Conservation (phyloP, 768 basidiomycete genomes). For the Suillus clintonianus region DNA sequence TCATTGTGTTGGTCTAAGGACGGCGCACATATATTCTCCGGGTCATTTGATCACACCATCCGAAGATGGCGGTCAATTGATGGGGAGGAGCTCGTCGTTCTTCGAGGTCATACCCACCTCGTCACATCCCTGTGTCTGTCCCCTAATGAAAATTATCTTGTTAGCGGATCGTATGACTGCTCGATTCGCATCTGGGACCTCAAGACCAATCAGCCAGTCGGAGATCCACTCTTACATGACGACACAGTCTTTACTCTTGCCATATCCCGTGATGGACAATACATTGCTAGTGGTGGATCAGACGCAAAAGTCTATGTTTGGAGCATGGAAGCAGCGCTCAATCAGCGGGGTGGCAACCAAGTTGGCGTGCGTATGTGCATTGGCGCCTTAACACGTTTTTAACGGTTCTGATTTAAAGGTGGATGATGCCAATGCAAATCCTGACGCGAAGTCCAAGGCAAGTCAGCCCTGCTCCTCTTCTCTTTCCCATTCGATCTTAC, state of each 20-base stretch:
- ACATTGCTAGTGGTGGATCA: slow-evolving; percentile 78
- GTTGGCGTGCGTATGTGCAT: too few species aligned
- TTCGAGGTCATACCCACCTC: not conserved
- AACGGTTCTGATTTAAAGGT: too few species aligned
- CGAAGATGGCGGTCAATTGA: not conserved
- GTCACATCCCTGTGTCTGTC: not conserved
- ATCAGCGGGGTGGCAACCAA: not conserved
- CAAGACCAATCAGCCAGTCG: not conserved
- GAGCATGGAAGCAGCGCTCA: slow-evolving; percentile 52
- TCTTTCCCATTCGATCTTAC: too few species aligned
- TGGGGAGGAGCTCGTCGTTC: not conserved
- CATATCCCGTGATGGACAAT: slow-evolving; percentile 75
- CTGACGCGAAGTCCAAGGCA: not conserved
- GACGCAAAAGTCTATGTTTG: slow-evolving; percentile 79
- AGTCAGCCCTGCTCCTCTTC: too few species aligned
- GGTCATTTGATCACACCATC: not conserved
- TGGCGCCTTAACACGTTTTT: too few species aligned
- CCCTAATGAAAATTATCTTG: not conserved
- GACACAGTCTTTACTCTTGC: slow-evolving; percentile 80
- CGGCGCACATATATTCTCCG: not conserved
- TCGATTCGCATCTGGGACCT: not conserved
- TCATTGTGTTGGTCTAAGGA: not conserved
- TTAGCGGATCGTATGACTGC: not conserved
- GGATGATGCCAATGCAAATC: not conserved
- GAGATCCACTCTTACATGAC: slow-evolving; percentile 64